phyloP scores from a whole-genome alignment of 495 filamentous ascomycete genomes.

The Penicillium robsamsonii region DNA sequence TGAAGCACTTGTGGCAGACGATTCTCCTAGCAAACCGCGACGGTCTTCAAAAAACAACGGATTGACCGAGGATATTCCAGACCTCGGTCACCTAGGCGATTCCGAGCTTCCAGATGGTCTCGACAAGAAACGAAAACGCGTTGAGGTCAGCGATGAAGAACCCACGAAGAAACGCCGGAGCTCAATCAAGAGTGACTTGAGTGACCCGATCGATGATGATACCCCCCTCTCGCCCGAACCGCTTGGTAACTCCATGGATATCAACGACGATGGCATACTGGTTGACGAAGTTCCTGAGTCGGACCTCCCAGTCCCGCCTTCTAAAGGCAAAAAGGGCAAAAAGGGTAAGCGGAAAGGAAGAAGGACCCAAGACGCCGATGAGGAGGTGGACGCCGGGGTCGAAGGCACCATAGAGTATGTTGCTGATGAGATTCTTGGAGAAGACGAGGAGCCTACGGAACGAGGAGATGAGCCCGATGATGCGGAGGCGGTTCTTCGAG shows the following conservation, averaged over 20 bases:
- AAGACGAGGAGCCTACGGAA: constrained; percentile 48
- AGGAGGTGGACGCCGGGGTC: constrained; percentile 33
- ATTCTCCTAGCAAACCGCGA: constrained; percentile 44
- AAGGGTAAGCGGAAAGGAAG: constrained; percentile 47
- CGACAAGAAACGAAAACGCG: constrained; percentile 52
- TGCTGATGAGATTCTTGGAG: constrained; percentile 39
- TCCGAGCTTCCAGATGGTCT: constrained; percentile 30
- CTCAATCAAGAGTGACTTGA: constrained; percentile 45
- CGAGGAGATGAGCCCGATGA: constrained; percentile 43
- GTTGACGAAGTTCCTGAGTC: constrained; percentile 39
- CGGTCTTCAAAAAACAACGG: constrained; percentile 35
- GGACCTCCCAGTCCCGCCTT: constrained; percentile 31
- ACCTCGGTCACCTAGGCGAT: constrained; percentile 37
- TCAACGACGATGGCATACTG: constrained; percentile 37
- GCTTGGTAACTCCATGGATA: constrained; percentile 36
- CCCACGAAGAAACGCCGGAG: constrained; percentile 45
- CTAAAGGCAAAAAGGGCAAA: constrained; percentile 41
- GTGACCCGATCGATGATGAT: constrained; percentile 38
- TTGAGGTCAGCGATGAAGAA: constrained; percentile 44
- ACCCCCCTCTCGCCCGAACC: constrained; percentile 32
- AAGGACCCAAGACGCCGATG: constrained; percentile 39
- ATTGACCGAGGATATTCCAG: constrained; percentile 28
- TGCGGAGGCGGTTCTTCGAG: constrained; percentile 37
- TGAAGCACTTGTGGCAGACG: constrained; percentile 37
- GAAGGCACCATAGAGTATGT: constrained; percentile 28